Conservation (phyloP, 1,139 yeast species). For the Kazachstania sp. region DNA sequence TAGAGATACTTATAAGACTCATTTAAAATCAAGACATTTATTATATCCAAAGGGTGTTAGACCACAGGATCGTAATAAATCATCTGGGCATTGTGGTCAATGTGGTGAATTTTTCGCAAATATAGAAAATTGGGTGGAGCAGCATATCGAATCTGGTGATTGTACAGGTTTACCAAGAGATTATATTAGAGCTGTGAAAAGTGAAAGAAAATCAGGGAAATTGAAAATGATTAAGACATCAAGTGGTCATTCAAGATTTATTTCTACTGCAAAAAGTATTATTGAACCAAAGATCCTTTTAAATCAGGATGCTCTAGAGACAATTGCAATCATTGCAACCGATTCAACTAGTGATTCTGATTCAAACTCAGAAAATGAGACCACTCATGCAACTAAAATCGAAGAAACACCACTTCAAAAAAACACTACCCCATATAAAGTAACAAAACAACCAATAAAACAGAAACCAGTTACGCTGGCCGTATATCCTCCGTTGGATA, state of each 20-base stretch:
- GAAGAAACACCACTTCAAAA: neutral
- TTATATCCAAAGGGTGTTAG: constrained; percentile 80
- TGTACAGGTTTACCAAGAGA: constrained; percentile 63
- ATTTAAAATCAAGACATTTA: constrained; percentile 84
- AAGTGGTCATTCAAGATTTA: constrained; percentile 30
- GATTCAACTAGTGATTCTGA: neutral
- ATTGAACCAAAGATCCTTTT: constrained; percentile 28
- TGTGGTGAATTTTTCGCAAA: constrained; percentile 68
- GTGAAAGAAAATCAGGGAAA: constrained; percentile 21
- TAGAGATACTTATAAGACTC: constrained; percentile 92
- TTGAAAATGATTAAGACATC: constrained; percentile 27
- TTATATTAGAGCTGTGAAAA: constrained; percentile 22
- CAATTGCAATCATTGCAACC: constrained; percentile 28
- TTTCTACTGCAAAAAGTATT: constrained; percentile 29
- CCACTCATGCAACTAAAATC: neutral
- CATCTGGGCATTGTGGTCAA: constrained; percentile 75
- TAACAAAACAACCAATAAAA: neutral
- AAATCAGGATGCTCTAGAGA: constrained; percentile 29
- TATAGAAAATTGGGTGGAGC: constrained; percentile 83
- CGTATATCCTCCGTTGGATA: neutral
- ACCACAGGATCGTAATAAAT: constrained; percentile 57
- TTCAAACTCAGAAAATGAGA: neutral
- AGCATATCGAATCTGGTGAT: constrained; percentile 77
- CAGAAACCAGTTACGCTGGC: neutral
- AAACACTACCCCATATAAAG: no score